phyloP scores from a whole-genome alignment of 192 early-diverging fungal genomes.

The Dissophora globulifera region DNA sequence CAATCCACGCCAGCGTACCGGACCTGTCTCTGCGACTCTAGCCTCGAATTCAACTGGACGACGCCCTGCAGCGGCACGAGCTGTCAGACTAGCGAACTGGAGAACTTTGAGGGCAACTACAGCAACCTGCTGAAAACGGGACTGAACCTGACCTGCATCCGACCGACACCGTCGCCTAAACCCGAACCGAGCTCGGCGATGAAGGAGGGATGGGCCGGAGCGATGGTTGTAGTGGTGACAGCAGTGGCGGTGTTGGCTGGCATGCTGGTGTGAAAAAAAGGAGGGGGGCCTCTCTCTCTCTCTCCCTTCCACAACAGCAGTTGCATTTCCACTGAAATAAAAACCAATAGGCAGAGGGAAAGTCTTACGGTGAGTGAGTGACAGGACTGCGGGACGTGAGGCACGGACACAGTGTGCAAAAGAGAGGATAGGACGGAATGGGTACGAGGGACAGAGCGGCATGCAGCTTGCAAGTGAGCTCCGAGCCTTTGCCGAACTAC shows the following conservation, averaged over 20 bases:
- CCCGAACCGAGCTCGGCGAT: constrained; percentile 2
- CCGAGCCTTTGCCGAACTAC: no score
- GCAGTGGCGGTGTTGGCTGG: not conserved
- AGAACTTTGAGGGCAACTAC: constrained; percentile 20
- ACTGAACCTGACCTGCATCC: constrained; percentile 40
- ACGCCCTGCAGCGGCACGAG: constrained; percentile 20
- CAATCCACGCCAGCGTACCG: constrained; percentile 9
- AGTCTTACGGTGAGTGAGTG: no score
- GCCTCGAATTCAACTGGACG: constrained; percentile 43
- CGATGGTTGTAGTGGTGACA: no score
- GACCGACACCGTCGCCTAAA: constrained; percentile 27
- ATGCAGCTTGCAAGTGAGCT: no score
- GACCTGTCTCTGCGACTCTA: constrained; percentile 38
- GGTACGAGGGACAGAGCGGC: no score
- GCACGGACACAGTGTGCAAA: no score
- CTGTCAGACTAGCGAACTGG: constrained; percentile 33
- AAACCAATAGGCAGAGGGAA: not conserved
- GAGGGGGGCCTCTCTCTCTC: not conserved
- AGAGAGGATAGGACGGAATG: no score
- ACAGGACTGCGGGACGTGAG: no score
- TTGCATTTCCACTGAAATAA: not conserved
- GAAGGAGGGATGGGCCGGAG: constrained; percentile 10
- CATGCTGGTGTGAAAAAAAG: not conserved
- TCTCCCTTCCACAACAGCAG: not conserved
- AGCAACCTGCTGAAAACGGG: constrained; percentile 6